These are phyloP conservation scores for Atkinsonella hypoxylon DNA, from an alignment of 2,329 filamentous ascomycete species.

Conservation along the genomic window DNA sequence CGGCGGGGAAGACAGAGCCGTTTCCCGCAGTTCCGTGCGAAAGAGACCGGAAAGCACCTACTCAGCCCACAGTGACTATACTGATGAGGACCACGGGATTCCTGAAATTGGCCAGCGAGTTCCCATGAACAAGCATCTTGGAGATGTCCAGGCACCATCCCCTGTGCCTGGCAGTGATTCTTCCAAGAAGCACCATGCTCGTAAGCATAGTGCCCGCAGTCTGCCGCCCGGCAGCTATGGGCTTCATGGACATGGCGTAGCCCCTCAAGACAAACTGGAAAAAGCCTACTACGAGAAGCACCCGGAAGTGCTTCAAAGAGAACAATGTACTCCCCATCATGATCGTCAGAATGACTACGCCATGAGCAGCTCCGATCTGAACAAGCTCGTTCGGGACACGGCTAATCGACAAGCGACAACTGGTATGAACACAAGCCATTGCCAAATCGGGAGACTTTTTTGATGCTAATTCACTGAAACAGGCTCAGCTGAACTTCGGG, in stretches of 20 bases:
- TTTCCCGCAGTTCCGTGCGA: conserved; percentile 39
- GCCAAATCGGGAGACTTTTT: conserved; percentile 7
- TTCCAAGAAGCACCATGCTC: conserved; percentile 45
- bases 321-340: conserved; percentile 45
- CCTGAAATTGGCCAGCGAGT: conserved; percentile 87
- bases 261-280: conserved; percentile 69
- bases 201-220: conserved; percentile 60
- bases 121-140: conserved; percentile 84
- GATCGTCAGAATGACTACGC: conserved; percentile 60
- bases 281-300: conserved; percentile 90
- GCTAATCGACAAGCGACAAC: conserved; percentile 39
- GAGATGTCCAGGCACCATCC: conserved; percentile 91
- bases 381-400: conserved; percentile 74
- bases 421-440: conserved; percentile 1
- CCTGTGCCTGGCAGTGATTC: conserved; percentile 46
- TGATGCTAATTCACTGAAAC: conserved; percentile 11
- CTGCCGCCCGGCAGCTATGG: conserved; percentile 83
- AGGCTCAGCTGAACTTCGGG: conserved; percentile 53
- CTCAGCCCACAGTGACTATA: conserved; percentile 38
- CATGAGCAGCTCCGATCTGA: conserved; percentile 79
- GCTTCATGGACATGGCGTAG: conserved; percentile 74
- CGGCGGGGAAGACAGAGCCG: conserved; percentile 36
- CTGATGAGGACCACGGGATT: conserved; percentile 73
- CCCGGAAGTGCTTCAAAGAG: conserved; percentile 68
- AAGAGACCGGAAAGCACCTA: conserved; percentile 52